Evolutionary conservation across 1,284 basidiomycete species (phyloP), one percentile per base, ranked within the genome.

Genomic region (Austroboletus rostrupii): DNA sequence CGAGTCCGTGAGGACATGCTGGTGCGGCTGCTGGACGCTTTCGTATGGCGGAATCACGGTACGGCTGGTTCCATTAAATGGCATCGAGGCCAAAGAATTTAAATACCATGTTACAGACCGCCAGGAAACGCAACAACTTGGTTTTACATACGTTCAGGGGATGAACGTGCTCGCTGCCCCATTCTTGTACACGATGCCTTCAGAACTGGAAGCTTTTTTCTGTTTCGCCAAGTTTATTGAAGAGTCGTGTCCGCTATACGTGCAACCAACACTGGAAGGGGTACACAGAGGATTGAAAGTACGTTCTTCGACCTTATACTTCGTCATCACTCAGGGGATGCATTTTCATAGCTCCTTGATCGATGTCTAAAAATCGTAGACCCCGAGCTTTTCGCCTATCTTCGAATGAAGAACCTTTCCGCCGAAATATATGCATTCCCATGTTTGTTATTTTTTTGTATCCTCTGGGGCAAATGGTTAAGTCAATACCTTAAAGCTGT

Each of bases 121-220:
- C 57, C 84, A 86, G 66, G 85, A 89, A 61, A 74, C 73, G 2
- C 78, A 85, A 11, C 83, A 84, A 48, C 77, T 91, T 17, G 87
- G 85, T 9, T 95, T 97, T 68, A 92, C 89, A 35, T 97, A 97
- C 62, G 93, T 97, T 11, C 95, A 97, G 70, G 95, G 95, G 32
- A 97, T 98, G 94, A 99, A 99, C 67, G 96, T 98, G 35, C 81
- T 99, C 29, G 92, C 94, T 16, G 96, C 96, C 1, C 96, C 96
- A 0, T 98, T 98, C 68, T 77, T 99, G 37, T 98, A 97, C 66
- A 92, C 90, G 11, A 89, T 97, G 83, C 92, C 93, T 2, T 92
- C 91, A 7, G 93, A 99, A 70, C 71, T 98, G 11, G 96, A 99
- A 69, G 96, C 96, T 0, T 99, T 97, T 70, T 90, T 87, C 53